Percentiles rank a stretch among this genome's conserved stretches.
phyloP scores from a whole-genome alignment of 495 filamentous ascomycete species.

The Aspergillus wentii region DNA sequence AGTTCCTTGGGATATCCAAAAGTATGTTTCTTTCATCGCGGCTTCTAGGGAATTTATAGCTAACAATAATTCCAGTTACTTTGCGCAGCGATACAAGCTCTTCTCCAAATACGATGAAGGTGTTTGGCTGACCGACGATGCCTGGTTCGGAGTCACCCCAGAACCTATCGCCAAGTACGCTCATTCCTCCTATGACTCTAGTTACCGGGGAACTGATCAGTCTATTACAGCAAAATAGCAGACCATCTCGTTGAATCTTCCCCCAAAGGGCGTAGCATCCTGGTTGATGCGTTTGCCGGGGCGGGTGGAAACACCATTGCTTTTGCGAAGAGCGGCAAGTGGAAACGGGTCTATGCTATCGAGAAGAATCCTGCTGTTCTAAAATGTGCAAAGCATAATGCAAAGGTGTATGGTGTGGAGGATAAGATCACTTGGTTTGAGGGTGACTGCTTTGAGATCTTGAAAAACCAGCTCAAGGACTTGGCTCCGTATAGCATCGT shows the following conservation, averaged over 20 bases:
- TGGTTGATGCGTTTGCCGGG: conserved; percentile 87
- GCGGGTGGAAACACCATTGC: conserved; percentile 95
- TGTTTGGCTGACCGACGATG: conserved; percentile 83
- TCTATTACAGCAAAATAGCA: conserved; percentile 72
- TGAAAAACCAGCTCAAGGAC: conserved; percentile 47
- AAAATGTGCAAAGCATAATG: conserved; percentile 89
- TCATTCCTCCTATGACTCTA: not conserved
- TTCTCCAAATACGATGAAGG: conserved; percentile 80
- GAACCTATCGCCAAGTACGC: conserved; percentile 78
- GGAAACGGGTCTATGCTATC: conserved; percentile 79
- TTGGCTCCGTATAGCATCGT: conserved; percentile 54
- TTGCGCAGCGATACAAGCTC: conserved; percentile 76
- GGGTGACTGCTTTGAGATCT: conserved; percentile 72
- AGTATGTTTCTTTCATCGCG: conserved; percentile 39
- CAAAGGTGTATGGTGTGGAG: conserved; percentile 75
- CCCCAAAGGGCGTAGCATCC: conserved; percentile 47
- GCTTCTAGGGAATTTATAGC: not conserved
- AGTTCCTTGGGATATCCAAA: conserved; percentile 73
- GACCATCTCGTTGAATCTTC: conserved; percentile 54
- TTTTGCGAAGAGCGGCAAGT: conserved; percentile 72
- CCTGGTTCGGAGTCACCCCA: conserved; percentile 95
- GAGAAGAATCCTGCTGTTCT: conserved; percentile 75
- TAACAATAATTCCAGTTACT: conserved; percentile 63
- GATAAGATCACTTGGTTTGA: conserved; percentile 78
- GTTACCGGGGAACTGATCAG: too few species aligned